Percentiles rank a stretch among this genome's conserved stretches.
Evolutionary conservation across 1,139 yeast genomes (phyloP).

Genomic region (Debaryomycetaceae sp.): DNA sequence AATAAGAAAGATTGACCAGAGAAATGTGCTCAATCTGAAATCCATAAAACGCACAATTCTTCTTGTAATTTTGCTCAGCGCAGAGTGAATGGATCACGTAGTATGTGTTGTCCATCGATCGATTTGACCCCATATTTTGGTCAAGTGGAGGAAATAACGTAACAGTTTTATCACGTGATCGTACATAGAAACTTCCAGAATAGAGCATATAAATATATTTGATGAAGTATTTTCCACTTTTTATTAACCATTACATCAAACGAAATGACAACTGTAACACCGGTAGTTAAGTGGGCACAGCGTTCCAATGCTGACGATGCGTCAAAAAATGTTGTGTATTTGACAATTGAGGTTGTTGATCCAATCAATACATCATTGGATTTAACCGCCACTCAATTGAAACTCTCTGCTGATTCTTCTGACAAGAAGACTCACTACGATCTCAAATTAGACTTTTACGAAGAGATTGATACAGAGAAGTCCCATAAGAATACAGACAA

Average conservation of each 20-base stretch:
- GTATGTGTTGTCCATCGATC: no score
- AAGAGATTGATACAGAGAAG: slow-evolving; percentile 64
- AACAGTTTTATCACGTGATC: neutral
- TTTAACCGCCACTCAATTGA: slow-evolving; percentile 55
- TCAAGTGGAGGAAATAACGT: neutral
- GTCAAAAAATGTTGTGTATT: slow-evolving; percentile 67
- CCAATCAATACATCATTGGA: slow-evolving; percentile 61
- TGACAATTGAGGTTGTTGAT: slow-evolving; percentile 75
- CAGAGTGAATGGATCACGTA: no score
- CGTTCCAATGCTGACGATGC: slow-evolving; percentile 74
- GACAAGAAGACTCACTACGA: slow-evolving; percentile 50
- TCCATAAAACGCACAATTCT: no score
- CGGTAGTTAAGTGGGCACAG: slow-evolving; percentile 87
- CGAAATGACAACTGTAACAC: slow-evolving; percentile 12
- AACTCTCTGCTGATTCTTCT: slow-evolving; percentile 55
- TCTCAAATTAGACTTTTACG: slow-evolving; percentile 66
- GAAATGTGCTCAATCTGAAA: no score
- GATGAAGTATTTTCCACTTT: neutral
- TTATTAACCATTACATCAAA: neutral
- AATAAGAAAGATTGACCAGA: no score
- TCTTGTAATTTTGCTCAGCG: no score
- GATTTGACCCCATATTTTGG: neutral
- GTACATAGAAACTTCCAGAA: neutral
- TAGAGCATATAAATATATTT: neutral
- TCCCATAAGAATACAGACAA: slow-evolving; percentile 56